Evolutionary conservation across 2,329 filamentous ascomycete species (phyloP).

Genomic region (Hymenoscyphus linearis): DNA sequence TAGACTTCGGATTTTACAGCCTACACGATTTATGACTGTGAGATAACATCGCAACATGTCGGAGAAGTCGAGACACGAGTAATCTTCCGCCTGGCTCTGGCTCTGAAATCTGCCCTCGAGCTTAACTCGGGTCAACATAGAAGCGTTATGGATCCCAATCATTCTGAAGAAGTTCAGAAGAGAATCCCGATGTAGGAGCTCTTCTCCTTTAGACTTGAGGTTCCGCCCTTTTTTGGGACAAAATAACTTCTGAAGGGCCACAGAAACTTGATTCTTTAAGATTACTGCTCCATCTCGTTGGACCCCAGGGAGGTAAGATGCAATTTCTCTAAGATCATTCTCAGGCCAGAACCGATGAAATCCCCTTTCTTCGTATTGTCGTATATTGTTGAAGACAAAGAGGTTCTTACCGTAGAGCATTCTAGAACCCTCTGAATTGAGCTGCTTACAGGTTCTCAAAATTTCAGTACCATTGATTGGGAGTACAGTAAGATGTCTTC

Average conservation of each 20-base stretch:
- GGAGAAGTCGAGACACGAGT: background rate
- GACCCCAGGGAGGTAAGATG: background rate
- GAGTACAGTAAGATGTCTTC: background rate
- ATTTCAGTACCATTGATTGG: background rate
- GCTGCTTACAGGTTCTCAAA: background rate
- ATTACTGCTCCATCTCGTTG: background rate
- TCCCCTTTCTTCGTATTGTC: background rate
- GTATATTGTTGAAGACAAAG: background rate
- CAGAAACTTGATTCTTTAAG: background rate
- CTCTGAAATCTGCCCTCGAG: background rate
- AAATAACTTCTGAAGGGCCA: background rate
- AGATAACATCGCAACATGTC: background rate
- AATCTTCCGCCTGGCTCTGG: background rate
- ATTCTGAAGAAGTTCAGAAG: background rate
- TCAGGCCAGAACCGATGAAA: background rate
- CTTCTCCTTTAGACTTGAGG: background rate
- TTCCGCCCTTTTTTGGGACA: background rate
- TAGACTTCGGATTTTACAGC: background rate
- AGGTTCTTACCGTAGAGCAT: background rate
- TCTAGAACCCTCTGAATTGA: background rate
- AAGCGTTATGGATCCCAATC: background rate
- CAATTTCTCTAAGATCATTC: background rate
- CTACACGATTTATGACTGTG: background rate
- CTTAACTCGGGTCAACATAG: background rate
- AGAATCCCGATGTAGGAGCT: background rate